Percentiles rank a stretch among this genome's conserved stretches.
These are phyloP conservation scores for Zymoseptoria pseudotritici DNA, from an alignment of 2,329 filamentous ascomycete genomes.

Conservation along the genomic window DNA sequence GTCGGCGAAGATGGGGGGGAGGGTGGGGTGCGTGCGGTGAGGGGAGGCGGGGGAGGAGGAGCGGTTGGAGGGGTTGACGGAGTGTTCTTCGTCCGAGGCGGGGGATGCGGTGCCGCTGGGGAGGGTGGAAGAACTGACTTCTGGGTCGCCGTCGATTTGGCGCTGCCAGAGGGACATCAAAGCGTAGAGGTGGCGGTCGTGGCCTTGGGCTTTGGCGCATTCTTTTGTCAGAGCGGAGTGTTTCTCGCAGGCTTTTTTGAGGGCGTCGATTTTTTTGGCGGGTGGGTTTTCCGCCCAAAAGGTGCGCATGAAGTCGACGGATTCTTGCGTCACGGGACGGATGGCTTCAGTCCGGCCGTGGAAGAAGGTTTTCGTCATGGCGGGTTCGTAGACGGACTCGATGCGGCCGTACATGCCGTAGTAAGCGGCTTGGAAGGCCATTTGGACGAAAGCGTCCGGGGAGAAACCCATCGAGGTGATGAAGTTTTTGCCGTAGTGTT, in stretches of 20 bases:
- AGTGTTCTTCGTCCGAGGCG: conserved; percentile 37
- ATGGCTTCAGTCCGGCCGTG: conserved; percentile 95
- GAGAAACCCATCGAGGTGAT: conserved; percentile 97
- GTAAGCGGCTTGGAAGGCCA: conserved; percentile 98
- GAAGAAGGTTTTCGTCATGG: conserved; percentile 92
- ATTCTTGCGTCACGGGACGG: conserved; percentile 73
- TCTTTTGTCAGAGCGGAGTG: conserved; percentile 74
- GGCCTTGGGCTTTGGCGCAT: conserved; percentile 83
- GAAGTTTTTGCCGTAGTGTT: conserved; percentile 89
- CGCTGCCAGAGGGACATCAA: conserved; percentile 94
- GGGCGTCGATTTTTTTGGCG: conserved; percentile 74
- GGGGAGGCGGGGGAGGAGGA: conserved; percentile 48
- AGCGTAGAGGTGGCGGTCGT: conserved; percentile 88
- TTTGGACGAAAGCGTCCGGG: conserved; percentile 94
- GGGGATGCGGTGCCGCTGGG: conserved; percentile 49
- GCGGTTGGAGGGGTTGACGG: conserved; percentile 5
- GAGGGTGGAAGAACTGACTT: conserved; percentile 33
- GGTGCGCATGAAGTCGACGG: conserved; percentile 79
- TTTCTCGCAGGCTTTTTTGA: conserved; percentile 74
- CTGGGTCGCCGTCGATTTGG: conserved; percentile 65
- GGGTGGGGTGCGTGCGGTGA: conserved; percentile 41
- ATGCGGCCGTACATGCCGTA: conserved; percentile 91
- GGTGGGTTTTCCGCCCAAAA: conserved; percentile 91
- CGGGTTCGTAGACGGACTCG: conserved; percentile 94
- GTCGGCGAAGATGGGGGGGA: conserved; percentile 81